Base-by-base conservation (phyloP, 805 yeast genomes). In the Ogataea kodamae region DNA sequence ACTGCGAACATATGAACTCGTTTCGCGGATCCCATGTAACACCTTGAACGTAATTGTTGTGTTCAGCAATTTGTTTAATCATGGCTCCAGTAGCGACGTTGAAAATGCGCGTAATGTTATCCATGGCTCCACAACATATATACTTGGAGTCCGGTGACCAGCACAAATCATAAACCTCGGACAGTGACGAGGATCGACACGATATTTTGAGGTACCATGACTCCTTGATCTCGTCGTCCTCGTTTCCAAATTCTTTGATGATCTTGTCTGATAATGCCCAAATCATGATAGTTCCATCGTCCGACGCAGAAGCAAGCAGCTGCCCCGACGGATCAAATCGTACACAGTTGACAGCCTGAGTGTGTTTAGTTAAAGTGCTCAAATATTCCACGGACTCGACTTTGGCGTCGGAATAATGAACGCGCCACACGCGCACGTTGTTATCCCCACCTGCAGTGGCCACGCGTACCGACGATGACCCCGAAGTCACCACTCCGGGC, bases 391-490 rank as follows among this genome's bases (percentile, higher is more conserved):
- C 82, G 0, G 73, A 54, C 6, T 32, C 44, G 8, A 57, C 49
- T n/a, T 35, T 49, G 9, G 45, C 48, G 5, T 45, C 50, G 18
- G 45, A 36, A 29, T 49, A 57, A 2, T 34, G 28, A 18, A 55
- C 37, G 26, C 48, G 45, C 67, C 67, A 62, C 16, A 62, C 46
- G 31, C 97, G 68, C n/a, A 87, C 81, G 48, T 85, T 84, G 54
- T 82, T 84, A 58, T 92, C 98, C 25, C 97, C 97, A 15, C 97
- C 97, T 0, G 87, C 95, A 0, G 97, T 90, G 3, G 81, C 90
- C 21, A 90, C 61, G 30, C 94, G 70, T 14, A 52, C 48, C 0
- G 70, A 52, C 7, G 21, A 28, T 8, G 30, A 17, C 7, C 26
- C 30, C 6, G 12, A 27, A 12, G 28, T 10, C 14, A 34, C 27